Evolutionary conservation across 129 eudicot genomes (phyloP).

Genomic region (Arctium lappa): DNA sequence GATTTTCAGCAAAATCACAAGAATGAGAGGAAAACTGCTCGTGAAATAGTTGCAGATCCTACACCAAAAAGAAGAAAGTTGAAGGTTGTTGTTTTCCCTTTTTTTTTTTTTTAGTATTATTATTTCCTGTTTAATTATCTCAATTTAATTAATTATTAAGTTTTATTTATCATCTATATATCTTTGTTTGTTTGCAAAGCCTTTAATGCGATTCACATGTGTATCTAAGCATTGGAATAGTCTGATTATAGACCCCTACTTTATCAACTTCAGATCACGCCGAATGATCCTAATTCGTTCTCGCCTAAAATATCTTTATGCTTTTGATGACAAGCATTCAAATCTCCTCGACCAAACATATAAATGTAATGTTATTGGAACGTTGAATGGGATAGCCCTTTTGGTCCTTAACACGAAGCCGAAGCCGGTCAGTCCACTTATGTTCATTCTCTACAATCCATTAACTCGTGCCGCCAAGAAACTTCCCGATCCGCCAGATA

Average conservation of each 20-base stretch:
- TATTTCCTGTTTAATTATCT: too few species aligned
- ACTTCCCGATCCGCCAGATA: not conserved
- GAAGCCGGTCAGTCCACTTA: too few species aligned
- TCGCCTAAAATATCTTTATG: not conserved
- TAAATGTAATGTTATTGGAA: not conserved
- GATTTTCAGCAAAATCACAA: too few species aligned
- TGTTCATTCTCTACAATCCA: constrained; percentile 7
- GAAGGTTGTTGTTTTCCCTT: too few species aligned
- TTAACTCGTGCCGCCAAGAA: constrained; percentile 4
- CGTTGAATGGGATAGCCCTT: not conserved
- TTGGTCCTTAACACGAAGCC: not conserved
- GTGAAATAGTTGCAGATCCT: too few species aligned
- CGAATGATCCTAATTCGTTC: constrained; percentile 10
- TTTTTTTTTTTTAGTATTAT: too few species aligned
- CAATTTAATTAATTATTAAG: too few species aligned
- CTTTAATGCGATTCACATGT: constrained; percentile 5
- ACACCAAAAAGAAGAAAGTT: too few species aligned
- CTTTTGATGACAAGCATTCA: not conserved
- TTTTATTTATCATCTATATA: too few species aligned
- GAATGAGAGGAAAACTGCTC: too few species aligned
- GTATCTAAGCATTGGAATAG: constrained; percentile 17
- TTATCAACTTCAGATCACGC: constrained; percentile 18
- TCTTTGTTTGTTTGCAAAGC: not conserved
- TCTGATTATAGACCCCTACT: constrained; percentile 10
- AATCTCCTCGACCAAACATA: not conserved